Conservation (phyloP, 164 flowering plant species). For the Stephania japonica region DNA sequence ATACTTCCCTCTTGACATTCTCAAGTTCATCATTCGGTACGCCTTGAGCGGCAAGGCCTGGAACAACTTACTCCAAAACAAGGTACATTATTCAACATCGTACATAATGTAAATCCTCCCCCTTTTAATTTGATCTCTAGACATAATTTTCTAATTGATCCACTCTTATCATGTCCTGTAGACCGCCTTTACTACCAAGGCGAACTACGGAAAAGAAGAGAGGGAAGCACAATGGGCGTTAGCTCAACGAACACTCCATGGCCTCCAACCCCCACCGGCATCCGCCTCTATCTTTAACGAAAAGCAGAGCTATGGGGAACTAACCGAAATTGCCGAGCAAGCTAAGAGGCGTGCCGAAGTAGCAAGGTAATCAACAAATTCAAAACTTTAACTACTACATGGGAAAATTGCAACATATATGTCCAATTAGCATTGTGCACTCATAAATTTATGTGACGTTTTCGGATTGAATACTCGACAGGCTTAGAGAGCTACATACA, state of each 20-base stretch:
- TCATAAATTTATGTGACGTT: background rate
- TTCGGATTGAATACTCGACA: background rate
- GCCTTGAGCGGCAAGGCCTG: constrained; percentile 40
- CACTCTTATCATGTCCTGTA: constrained; percentile 5
- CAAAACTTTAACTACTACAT: background rate
- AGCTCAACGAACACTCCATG: constrained; percentile 42
- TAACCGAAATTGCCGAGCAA: constrained; percentile 22
- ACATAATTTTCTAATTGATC: background rate
- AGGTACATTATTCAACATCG: constrained; percentile 16
- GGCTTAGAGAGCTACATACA: constrained; percentile 25
- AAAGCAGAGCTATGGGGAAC: constrained; percentile 21
- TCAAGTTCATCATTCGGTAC: constrained; percentile 35
- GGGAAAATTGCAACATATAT: no score
- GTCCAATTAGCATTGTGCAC: no score
- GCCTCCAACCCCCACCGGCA: constrained; percentile 32
- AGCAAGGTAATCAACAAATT: constrained; percentile 15
- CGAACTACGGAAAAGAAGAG: constrained; percentile 36
- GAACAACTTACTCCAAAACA: constrained; percentile 31
- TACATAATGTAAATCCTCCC: background rate
- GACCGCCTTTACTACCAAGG: constrained; percentile 42
- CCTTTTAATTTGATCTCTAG: background rate
- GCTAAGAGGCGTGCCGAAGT: constrained; percentile 25
- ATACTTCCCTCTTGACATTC: constrained; percentile 34
- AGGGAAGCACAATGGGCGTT: constrained; percentile 50
- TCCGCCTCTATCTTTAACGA: constrained; percentile 20